Evolutionary conservation across 169 alveolate genomes (phyloP).

Genomic region (Perkinsus chesapeaki): DNA sequence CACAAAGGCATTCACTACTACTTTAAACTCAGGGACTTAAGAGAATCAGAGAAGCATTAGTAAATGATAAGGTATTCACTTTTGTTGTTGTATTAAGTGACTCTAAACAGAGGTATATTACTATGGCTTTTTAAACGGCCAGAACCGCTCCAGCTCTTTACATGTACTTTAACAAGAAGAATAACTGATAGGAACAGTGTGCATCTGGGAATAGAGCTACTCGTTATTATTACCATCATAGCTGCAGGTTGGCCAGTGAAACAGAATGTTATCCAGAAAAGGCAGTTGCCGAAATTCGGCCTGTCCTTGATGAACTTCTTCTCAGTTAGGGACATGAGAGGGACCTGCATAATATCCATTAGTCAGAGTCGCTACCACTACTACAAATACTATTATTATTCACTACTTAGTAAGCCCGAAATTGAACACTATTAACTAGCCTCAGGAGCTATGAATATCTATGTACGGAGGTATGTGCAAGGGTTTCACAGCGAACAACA

Average conservation of each 20-base stretch:
- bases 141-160: neutral
- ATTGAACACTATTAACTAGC: too few species aligned
- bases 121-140: neutral
- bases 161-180: neutral
- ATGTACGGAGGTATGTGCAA: too few species aligned
- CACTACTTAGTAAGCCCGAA: too few species aligned
- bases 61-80: too few species aligned
- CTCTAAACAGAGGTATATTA: neutral
- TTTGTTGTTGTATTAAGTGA: too few species aligned
- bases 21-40: too few species aligned
- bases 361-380: conserved; percentile 7
- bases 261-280: conserved; percentile 62
- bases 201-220: neutral
- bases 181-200: neutral
- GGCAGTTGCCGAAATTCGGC: conserved; percentile 44
- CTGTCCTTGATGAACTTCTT: conserved; percentile 28
- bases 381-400: too few species aligned
- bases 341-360: conserved; percentile 18
- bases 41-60: too few species aligned
- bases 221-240: neutral
- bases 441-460: too few species aligned
- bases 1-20: neutral
- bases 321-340: conserved; percentile 27
- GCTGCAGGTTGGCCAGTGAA: conserved; percentile 67
- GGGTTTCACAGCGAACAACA: too few species aligned